phyloP scores from a whole-genome alignment of 2,329 filamentous ascomycete species.

The Phialophora verrucosa region DNA sequence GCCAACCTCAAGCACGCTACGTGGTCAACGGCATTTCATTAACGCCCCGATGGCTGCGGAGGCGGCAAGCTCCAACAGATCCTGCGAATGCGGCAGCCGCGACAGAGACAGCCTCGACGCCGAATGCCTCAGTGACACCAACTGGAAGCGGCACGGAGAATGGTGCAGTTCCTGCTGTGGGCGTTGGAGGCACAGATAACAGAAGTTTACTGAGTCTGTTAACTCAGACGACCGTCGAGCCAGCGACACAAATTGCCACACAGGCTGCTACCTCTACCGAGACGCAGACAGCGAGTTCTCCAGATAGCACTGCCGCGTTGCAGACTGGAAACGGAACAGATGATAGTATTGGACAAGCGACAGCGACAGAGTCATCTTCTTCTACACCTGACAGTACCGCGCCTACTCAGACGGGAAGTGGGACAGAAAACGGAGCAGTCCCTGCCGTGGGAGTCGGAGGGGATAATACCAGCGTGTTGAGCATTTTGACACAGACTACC shows the following conservation, averaged over 20 bases:
- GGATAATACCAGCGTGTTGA: constrained; percentile 31
- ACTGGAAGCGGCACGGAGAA: constrained; percentile 33
- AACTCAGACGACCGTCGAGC: constrained; percentile 25
- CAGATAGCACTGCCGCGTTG: not conserved
- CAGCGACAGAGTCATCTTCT: not conserved
- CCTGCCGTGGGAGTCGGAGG: constrained; percentile 34
- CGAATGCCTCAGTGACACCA: not conserved
- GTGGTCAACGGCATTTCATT: constrained; percentile 22
- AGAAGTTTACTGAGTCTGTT: constrained; percentile 33
- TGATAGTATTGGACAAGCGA: not conserved
- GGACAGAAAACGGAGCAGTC: constrained; percentile 36
- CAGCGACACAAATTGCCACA: constrained; percentile 3
- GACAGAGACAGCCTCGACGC: constrained; percentile 18
- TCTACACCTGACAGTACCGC: not conserved
- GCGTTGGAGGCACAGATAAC: constrained; percentile 31
- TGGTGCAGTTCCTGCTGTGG: constrained; percentile 38
- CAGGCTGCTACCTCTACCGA: not conserved
- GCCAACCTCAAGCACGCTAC: constrained; percentile 28
- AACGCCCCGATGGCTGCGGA: not conserved
- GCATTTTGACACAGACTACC: constrained; percentile 29
- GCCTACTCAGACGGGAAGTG: constrained; percentile 14
- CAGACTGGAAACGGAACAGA: not conserved
- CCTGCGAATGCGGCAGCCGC: constrained; percentile 15
- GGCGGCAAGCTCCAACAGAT: constrained; percentile 27
- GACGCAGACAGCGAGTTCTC: not conserved